Evolutionary conservation across 2,329 filamentous ascomycete genomes (phyloP).

Genomic region (Phaeomoniella chlamydospora): DNA sequence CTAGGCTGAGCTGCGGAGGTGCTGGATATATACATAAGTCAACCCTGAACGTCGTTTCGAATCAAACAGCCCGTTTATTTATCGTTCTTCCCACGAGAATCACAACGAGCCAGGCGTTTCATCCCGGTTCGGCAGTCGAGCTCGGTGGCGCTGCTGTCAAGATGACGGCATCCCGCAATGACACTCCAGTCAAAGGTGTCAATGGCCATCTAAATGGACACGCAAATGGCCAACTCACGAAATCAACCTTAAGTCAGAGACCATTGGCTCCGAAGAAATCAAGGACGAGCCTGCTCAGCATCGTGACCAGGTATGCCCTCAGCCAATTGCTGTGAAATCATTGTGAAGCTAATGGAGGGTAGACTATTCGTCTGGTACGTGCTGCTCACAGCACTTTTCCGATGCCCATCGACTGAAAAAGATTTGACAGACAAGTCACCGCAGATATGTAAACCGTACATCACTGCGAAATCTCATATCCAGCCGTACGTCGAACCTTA

Average conservation of each 20-base stretch:
- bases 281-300: neutral
- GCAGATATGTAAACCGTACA: constrained; percentile 68
- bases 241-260: no score
- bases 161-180: neutral
- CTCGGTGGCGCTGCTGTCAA: no score
- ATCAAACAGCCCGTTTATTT: no score
- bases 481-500: constrained; percentile 70
- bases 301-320: neutral
- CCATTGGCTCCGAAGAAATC: no score
- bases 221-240: neutral
- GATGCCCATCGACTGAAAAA: constrained; percentile 59
- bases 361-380: constrained; percentile 78
- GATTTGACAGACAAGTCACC: constrained; percentile 57
- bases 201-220: neutral
- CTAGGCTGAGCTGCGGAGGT: no score
- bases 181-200: neutral
- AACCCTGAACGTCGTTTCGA: no score
- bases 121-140: no score
- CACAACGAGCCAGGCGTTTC: no score
- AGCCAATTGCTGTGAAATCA: no score
- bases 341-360: constrained; percentile 2
- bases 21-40: no score
- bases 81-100: no score
- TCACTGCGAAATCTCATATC: constrained; percentile 49
- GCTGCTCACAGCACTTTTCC: constrained; percentile 65